A percentile compares a stretch with the other conserved stretches of the same genome.
phyloP scores from a whole-genome alignment of 345 rosid species.

The Euphorbia peplus region DNA sequence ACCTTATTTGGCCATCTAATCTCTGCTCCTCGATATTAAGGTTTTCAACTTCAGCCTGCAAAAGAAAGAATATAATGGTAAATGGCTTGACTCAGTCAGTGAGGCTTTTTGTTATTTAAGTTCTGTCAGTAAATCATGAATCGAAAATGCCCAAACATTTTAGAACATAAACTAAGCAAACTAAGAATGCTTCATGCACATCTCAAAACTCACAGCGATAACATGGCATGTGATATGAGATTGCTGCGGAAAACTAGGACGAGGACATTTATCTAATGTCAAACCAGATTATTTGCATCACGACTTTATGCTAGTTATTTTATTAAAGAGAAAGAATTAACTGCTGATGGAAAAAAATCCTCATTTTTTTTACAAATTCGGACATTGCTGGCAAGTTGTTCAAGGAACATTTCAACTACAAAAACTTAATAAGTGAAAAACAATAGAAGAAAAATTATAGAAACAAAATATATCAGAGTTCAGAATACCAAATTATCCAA shows the following conservation, averaged over 20 bases:
- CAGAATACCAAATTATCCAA: not conserved
- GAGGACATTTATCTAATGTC: not conserved
- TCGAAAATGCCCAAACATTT: constrained; percentile 7
- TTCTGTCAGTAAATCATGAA: not conserved
- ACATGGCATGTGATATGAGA: not conserved
- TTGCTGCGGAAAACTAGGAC: not conserved
- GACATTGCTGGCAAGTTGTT: not conserved
- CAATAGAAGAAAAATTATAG: not conserved
- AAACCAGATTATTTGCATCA: not conserved
- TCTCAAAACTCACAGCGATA: not conserved
- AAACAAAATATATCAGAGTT: constrained; percentile 1
- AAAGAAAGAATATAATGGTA: not conserved
- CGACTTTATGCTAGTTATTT: not conserved
- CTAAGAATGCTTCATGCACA: not conserved
- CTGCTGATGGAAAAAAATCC: not conserved
- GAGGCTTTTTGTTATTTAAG: not conserved
- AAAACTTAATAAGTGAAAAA: not conserved
- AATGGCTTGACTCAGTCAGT: not conserved
- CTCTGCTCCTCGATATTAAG: constrained; percentile 61
- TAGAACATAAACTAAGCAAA: not conserved
- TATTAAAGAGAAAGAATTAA: constrained; percentile 1
- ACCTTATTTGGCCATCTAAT: constrained; percentile 68
- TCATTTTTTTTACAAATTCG: not conserved
- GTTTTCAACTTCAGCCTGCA: constrained; percentile 77
- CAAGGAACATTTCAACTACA: not conserved